phyloP scores from a whole-genome alignment of 306 rosid species.

The Abrus precatorius region DNA sequence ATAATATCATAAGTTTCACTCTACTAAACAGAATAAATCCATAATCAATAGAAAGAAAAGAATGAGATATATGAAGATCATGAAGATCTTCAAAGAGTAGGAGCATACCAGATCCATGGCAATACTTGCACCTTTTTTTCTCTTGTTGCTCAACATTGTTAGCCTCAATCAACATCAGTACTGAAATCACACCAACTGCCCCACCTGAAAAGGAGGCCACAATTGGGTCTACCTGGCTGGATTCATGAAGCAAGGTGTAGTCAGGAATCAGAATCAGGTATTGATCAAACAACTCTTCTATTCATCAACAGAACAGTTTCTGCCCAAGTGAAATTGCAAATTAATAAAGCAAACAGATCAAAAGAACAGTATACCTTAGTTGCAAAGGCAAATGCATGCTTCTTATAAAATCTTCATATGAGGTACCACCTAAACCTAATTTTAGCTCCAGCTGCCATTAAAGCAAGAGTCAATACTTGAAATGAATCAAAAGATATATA shows the following conservation, averaged over 20 bases:
- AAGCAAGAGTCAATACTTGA: conserved; percentile 37
- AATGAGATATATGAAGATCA: conserved; percentile 36
- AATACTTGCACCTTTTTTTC: conserved; percentile 93
- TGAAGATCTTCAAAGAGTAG: conserved; percentile 2
- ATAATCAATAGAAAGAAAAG: conserved; percentile 9
- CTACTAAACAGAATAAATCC: neutral
- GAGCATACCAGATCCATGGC: conserved; percentile 84
- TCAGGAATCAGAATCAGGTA: conserved; percentile 38
- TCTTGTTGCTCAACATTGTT: conserved; percentile 94
- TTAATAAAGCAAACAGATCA: conserved; percentile 9
- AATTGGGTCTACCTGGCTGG: conserved; percentile 97
- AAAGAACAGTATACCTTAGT: conserved; percentile 66
- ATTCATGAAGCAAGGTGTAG: conserved; percentile 47
- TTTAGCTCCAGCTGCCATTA: conserved; percentile 86
- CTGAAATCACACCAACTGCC: conserved; percentile 94
- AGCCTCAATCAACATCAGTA: conserved; percentile 92
- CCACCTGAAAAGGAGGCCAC: conserved; percentile 99
- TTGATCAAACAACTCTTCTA: conserved; percentile 27
- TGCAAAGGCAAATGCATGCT: conserved; percentile 88
- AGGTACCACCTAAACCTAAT: conserved; percentile 91
- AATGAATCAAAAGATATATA: conserved; percentile 26
- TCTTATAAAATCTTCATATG: conserved; percentile 95
- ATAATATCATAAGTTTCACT: neutral
- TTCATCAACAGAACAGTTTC: conserved; percentile 26
- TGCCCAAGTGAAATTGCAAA: conserved; percentile 27